Conservation (phyloP, 1,284 basidiomycete genomes). For the Austroboletus rostrupii region DNA sequence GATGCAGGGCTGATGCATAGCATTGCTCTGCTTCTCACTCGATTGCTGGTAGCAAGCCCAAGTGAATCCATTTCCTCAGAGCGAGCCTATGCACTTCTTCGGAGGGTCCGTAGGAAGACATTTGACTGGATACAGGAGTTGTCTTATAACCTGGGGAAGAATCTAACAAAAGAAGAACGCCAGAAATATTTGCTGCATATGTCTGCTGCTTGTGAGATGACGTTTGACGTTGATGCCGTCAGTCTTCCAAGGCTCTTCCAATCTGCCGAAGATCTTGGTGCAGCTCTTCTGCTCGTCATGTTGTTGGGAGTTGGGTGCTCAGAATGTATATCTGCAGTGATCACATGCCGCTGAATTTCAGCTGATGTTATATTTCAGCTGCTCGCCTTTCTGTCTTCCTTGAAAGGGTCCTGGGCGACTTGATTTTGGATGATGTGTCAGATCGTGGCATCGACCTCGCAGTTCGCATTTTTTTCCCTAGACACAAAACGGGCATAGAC, state of each 20-base stretch:
- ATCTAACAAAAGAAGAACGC: neutral
- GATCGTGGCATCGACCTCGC: conserved; percentile 31
- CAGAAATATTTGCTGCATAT: neutral
- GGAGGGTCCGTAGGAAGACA: neutral
- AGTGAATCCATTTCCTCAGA: neutral
- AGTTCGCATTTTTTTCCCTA: conserved; percentile 31
- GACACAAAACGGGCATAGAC: neutral
- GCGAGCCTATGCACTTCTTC: neutral
- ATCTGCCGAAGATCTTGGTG: neutral
- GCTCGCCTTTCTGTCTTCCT: conserved; percentile 25
- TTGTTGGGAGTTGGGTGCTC: neutral
- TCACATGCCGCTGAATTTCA: neutral
- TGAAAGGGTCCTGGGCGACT: conserved; percentile 14
- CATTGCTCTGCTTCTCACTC: neutral
- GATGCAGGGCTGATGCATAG: neutral
- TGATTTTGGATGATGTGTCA: conserved; percentile 1
- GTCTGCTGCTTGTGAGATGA: neutral
- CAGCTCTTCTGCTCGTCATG: neutral
- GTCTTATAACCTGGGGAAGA: neutral
- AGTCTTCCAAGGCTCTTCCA: neutral
- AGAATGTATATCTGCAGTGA: too few species aligned
- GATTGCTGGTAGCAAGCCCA: neutral
- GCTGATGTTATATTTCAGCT: conserved; percentile 4
- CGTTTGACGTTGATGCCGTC: neutral
- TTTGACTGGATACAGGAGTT: neutral